Evolutionary conservation across 306 rosid species (phyloP).

Genomic region (Senna siamea): DNA sequence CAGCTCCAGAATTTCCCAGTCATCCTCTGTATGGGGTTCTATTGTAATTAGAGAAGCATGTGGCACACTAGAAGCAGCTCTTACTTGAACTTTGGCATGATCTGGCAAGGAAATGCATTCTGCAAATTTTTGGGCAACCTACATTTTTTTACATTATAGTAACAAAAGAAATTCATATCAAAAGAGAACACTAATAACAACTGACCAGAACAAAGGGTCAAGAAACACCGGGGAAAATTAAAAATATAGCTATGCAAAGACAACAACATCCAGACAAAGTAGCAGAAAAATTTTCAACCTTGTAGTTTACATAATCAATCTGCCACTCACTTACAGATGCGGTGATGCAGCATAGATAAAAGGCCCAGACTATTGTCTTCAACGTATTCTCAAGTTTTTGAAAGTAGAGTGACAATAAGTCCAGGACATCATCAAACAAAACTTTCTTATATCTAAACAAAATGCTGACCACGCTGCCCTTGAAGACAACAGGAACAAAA

Average conservation of each 20-base stretch:
- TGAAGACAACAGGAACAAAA: no score
- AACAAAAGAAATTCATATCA: background rate
- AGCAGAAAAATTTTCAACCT: no score
- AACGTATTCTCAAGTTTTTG: no score
- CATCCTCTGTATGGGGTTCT: slow-evolving; percentile 85
- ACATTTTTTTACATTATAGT: background rate
- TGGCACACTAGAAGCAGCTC: slow-evolving; percentile 59
- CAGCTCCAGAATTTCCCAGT: slow-evolving; percentile 95
- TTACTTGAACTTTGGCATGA: slow-evolving; percentile 61
- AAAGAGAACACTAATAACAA: background rate
- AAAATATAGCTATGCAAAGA: background rate
- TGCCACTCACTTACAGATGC: no score
- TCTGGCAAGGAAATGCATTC: slow-evolving; percentile 74
- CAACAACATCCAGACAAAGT: background rate
- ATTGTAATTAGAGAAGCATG: slow-evolving; percentile 71
- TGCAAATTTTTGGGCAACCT: slow-evolving; percentile 83
- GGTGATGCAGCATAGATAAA: no score
- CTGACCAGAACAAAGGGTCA: background rate
- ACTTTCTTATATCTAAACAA: no score
- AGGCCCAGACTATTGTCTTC: no score
- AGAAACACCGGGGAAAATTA: background rate
- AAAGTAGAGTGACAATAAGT: no score
- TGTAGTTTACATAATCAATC: background rate
- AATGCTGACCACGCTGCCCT: no score
- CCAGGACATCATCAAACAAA: no score